Conservation (phyloP, 2,329 filamentous ascomycete genomes). For the Exophiala viscosa region DNA sequence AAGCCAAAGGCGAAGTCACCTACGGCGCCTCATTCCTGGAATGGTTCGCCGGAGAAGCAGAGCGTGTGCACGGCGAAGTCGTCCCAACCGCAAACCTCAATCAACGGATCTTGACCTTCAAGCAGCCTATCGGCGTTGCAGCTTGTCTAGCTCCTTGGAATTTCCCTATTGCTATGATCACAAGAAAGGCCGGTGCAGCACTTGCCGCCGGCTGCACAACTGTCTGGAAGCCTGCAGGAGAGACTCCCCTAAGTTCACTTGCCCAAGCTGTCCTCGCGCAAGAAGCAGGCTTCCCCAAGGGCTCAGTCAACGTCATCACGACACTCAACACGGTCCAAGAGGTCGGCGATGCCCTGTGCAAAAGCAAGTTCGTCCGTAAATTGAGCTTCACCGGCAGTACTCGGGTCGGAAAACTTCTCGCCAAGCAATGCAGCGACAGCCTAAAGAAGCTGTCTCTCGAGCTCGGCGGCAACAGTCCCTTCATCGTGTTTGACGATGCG, state of each 20-base stretch:
- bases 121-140: slow-evolving; percentile 80
- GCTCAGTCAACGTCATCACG: slow-evolving; percentile 36
- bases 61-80: slow-evolving; percentile 48
- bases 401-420: slow-evolving; percentile 35
- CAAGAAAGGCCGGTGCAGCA: slow-evolving; percentile 35
- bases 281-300: slow-evolving; percentile 36
- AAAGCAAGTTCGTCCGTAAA: slow-evolving; percentile 32
- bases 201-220: slow-evolving; percentile 40
- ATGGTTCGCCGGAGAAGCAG: slow-evolving; percentile 54
- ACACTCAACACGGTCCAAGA: slow-evolving; percentile 71
- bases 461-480: slow-evolving; percentile 43
- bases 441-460: slow-evolving; percentile 46
- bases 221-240: slow-evolving; percentile 37
- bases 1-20: slow-evolving; percentile 47
- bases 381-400: slow-evolving; percentile 35
- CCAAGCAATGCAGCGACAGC: slow-evolving; percentile 32
- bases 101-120: slow-evolving; percentile 73
- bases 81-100: slow-evolving; percentile 62
- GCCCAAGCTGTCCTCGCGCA: slow-evolving; percentile 34
- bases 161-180: slow-evolving; percentile 73
- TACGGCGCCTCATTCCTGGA: slow-evolving; percentile 50
- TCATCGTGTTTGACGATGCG: slow-evolving; percentile 42
- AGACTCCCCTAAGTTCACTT: slow-evolving; percentile 36
- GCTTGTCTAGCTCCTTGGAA: slow-evolving; percentile 88
- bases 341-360: slow-evolving; percentile 54